These are phyloP conservation scores for Xylaria telfairii DNA, from an alignment of 495 filamentous ascomycete genomes.

Conservation along the genomic window DNA sequence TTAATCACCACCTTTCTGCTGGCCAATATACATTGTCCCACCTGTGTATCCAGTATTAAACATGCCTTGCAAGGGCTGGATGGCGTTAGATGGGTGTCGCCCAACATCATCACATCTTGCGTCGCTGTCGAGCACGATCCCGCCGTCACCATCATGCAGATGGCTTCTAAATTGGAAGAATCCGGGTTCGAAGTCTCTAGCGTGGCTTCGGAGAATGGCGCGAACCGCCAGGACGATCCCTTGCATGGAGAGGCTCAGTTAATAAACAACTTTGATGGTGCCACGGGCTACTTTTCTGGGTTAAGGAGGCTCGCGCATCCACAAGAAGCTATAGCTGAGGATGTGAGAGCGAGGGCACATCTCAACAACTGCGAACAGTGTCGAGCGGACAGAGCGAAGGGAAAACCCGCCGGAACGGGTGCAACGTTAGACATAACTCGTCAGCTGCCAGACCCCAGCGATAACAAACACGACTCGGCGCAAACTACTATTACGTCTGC, in stretches of 20 bases:
- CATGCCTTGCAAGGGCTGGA: constrained; percentile 48
- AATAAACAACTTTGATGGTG: constrained; percentile 20
- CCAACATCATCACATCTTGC: constrained; percentile 61
- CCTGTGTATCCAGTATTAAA: constrained; percentile 64
- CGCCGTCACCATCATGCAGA: constrained; percentile 33
- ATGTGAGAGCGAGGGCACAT: constrained; percentile 29
- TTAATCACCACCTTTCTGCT: constrained; percentile 55
- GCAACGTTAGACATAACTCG: not conserved
- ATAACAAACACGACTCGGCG: not conserved
- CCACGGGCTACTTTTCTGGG: constrained; percentile 25
- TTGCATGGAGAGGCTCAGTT: constrained; percentile 20
- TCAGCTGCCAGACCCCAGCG: constrained; percentile 2
- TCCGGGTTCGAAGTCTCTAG: constrained; percentile 55
- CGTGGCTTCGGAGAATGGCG: constrained; percentile 46
- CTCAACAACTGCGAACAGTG: constrained; percentile 38
- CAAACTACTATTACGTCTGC: constrained; percentile 10
- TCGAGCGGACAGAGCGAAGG: constrained; percentile 26
- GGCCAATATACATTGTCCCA: constrained; percentile 67
- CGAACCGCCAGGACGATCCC: constrained; percentile 24
- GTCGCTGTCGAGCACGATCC: constrained; percentile 37
- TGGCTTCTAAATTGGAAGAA: constrained; percentile 50
- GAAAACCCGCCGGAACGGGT: not conserved
- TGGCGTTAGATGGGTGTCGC: constrained; percentile 57
- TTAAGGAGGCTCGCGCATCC: constrained; percentile 25
- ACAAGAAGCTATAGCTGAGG: constrained; percentile 16